Evolutionary conservation across 2,329 filamentous ascomycete species (phyloP).

Genomic region (Botrytis deweyae): DNA sequence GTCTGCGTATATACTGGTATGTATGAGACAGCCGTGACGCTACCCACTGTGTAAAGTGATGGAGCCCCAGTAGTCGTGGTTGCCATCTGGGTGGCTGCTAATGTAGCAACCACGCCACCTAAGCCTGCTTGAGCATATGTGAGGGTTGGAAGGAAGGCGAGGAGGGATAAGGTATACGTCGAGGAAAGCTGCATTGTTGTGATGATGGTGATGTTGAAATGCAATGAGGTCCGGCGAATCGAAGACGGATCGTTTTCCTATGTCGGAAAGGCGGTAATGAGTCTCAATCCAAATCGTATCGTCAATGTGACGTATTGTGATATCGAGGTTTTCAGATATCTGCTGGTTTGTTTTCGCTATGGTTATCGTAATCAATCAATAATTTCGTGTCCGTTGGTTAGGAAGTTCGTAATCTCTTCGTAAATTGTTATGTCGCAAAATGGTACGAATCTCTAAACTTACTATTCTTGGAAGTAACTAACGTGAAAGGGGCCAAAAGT

Average conservation of each 20-base stretch:
- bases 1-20: conserved; percentile 32
- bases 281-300: neutral
- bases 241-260: neutral
- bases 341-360: neutral
- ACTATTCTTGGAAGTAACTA: conserved; percentile 1
- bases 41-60: conserved; percentile 10
- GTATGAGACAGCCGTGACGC: neutral
- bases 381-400: conserved; percentile 9
- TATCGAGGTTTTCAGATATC: neutral
- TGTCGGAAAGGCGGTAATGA: neutral
- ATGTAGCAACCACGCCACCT: neutral
- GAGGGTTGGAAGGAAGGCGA: conserved; percentile 6
- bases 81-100: conserved; percentile 15
- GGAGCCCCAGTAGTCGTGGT: neutral
- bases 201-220: neutral
- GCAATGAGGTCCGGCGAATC: neutral
- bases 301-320: neutral
- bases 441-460: neutral
- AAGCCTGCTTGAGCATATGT: conserved; percentile 16
- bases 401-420: neutral
- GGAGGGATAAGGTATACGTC: neutral
- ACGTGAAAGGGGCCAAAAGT: conserved; percentile 3
- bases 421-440: conserved; percentile 10
- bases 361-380: neutral
- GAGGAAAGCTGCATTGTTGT: neutral